Conservation (phyloP, 116 monocot genomes). For the Cymodocea nodosa region DNA sequence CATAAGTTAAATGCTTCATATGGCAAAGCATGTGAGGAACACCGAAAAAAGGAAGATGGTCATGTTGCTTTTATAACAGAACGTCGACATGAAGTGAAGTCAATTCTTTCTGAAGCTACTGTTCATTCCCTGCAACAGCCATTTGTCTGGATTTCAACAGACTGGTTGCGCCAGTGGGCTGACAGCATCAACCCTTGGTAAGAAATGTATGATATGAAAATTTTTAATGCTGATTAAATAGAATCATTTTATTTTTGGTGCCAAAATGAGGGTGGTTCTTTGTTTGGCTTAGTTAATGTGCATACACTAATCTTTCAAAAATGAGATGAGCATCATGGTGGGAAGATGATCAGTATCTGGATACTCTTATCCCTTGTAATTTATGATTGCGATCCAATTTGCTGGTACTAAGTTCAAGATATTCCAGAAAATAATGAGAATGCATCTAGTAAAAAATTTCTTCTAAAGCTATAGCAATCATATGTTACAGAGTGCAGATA, state of each 20-base stretch:
- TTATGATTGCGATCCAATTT: too few relatives aligned
- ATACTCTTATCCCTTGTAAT: too few relatives aligned
- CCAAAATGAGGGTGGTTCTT: background rate
- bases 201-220: constrained; percentile 13
- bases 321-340: too few relatives aligned
- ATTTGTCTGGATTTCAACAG: constrained; percentile 84
- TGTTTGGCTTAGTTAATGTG: too few relatives aligned
- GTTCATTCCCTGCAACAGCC: constrained; percentile 43
- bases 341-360: too few relatives aligned
- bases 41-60: constrained; percentile 50
- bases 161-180: constrained; percentile 95
- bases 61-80: constrained; percentile 49
- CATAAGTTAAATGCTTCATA: constrained; percentile 47
- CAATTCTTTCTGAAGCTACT: constrained; percentile 65
- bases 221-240: background rate
- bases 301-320: too few relatives aligned
- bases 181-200: constrained; percentile 71
- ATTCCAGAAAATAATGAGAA: too few relatives aligned
- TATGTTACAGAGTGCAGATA: too few relatives aligned
- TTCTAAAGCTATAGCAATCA: too few relatives aligned
- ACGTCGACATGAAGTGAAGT: constrained; percentile 65
- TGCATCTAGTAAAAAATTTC: too few relatives aligned
- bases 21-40: constrained; percentile 51
- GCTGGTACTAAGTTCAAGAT: too few relatives aligned
- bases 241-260: background rate